These are phyloP conservation scores for Fusarium buxicola DNA, from an alignment of 2,329 filamentous ascomycete species.

Conservation along the genomic window DNA sequence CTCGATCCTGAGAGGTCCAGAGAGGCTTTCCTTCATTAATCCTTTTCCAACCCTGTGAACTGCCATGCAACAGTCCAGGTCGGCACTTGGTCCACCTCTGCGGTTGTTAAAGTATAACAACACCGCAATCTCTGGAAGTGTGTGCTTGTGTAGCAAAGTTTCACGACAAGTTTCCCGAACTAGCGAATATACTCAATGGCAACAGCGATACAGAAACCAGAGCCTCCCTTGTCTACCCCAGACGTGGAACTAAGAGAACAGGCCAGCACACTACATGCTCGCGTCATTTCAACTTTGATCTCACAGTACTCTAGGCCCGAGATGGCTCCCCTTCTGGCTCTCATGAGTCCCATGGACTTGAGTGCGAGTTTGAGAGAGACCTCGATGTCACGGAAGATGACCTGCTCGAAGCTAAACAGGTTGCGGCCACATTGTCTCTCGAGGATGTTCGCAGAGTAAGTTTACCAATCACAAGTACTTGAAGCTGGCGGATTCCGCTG, in stretches of 20 bases:
- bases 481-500: background rate
- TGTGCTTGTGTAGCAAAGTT: too few species aligned
- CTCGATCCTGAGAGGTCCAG: background rate
- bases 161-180: too few species aligned
- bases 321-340: background rate
- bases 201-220: conserved; percentile 4
- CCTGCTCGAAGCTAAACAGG: conserved; percentile 56
- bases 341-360: background rate
- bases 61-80: too few species aligned
- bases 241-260: conserved; percentile 4
- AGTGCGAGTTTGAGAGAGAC: conserved; percentile 21
- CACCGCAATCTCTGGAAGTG: too few species aligned
- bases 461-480: accelerated
- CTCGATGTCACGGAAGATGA: conserved; percentile 57
- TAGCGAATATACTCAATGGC: conserved; percentile 4
- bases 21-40: background rate
- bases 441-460: conserved; percentile 50
- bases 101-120: too few species aligned
- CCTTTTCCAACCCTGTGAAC: background rate
- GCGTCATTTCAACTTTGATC: too few species aligned
- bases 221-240: background rate
- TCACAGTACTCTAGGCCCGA: background rate
- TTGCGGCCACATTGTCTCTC: conserved; percentile 50
- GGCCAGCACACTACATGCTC: conserved; percentile 6
- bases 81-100: too few species aligned